A percentile compares a stretch with the other conserved stretches of the same genome.
phyloP scores from a whole-genome alignment of 257 asterid genomes.

The Nicotiana noctiflora region DNA sequence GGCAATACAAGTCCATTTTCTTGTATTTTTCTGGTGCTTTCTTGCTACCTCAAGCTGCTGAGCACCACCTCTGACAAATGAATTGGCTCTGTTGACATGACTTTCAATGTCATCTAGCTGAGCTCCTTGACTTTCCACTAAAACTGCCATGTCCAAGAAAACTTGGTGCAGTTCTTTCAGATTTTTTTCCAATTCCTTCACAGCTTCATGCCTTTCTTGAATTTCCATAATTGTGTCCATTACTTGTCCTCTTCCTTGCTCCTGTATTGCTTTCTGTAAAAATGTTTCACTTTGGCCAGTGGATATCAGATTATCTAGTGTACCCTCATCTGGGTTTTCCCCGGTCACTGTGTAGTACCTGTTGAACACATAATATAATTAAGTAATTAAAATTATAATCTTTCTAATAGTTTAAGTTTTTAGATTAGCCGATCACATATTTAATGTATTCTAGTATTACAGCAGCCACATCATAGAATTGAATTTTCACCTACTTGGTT shows the following conservation, averaged over 20 bases:
- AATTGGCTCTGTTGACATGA: slow-evolving; percentile 50
- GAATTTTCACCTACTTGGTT: not conserved
- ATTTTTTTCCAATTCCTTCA: slow-evolving; percentile 56
- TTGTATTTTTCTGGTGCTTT: slow-evolving; percentile 50
- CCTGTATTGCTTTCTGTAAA: slow-evolving; percentile 69
- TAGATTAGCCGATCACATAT: not conserved
- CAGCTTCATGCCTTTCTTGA: slow-evolving; percentile 66
- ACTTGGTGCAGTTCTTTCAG: slow-evolving; percentile 58
- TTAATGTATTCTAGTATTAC: not conserved
- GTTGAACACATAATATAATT: not conserved
- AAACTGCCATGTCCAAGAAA: slow-evolving; percentile 63
- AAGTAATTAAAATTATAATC: no score
- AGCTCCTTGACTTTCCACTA: slow-evolving; percentile 63
- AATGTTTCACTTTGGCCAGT: slow-evolving; percentile 66
- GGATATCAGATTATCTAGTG: slow-evolving; percentile 40
- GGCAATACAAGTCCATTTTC: slow-evolving; percentile 59
- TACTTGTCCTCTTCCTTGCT: slow-evolving; percentile 72
- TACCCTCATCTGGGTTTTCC: slow-evolving; percentile 52
- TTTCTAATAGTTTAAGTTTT: not conserved
- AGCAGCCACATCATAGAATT: not conserved
- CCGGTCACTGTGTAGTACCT: slow-evolving; percentile 63
- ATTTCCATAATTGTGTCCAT: slow-evolving; percentile 58
- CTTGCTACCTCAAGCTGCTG: slow-evolving; percentile 48
- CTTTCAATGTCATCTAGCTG: slow-evolving; percentile 62
- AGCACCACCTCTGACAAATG: slow-evolving; percentile 46